Conservation (phyloP, 2,329 filamentous ascomycete genomes). For the Penicillium sp. region DNA sequence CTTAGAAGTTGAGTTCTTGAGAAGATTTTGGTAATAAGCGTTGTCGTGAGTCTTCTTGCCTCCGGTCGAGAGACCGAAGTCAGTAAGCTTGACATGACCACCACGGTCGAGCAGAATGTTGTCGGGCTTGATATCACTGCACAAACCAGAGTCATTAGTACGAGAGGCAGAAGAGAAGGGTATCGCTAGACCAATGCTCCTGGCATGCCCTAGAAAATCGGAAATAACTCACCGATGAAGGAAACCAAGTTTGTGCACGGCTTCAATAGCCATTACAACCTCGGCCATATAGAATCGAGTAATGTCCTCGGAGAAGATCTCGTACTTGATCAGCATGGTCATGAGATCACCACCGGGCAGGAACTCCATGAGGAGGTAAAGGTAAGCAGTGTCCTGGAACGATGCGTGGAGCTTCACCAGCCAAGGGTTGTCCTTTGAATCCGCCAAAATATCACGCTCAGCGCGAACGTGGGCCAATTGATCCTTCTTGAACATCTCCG, state of each 20-base stretch:
- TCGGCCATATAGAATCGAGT: constrained; percentile 99
- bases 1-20: constrained; percentile 73
- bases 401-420: constrained; percentile 98
- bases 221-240: constrained; percentile 78
- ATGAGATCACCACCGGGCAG: constrained; percentile 96
- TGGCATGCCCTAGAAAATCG: background rate
- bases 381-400: constrained; percentile 93
- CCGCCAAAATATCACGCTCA: constrained; percentile 94
- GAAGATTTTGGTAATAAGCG: constrained; percentile 94
- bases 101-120: constrained; percentile 95
- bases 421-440: constrained; percentile 96
- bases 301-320: constrained; percentile 98
- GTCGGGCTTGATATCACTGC: constrained; percentile 96
- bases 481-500: constrained; percentile 99
- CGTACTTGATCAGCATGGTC: constrained; percentile 99
- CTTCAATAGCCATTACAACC: constrained; percentile 96
- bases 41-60: constrained; percentile 98
- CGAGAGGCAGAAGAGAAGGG: background rate
- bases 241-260: constrained; percentile 95
- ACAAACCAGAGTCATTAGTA: constrained; percentile 18
- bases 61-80: constrained; percentile 95
- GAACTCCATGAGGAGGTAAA: constrained; percentile 99
- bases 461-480: constrained; percentile 96
- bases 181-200: background rate
- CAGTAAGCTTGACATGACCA: constrained; percentile 96